These are phyloP conservation scores for Fraxinus platypoda DNA, from an alignment of 305 asterid species.

Conservation along the genomic window DNA sequence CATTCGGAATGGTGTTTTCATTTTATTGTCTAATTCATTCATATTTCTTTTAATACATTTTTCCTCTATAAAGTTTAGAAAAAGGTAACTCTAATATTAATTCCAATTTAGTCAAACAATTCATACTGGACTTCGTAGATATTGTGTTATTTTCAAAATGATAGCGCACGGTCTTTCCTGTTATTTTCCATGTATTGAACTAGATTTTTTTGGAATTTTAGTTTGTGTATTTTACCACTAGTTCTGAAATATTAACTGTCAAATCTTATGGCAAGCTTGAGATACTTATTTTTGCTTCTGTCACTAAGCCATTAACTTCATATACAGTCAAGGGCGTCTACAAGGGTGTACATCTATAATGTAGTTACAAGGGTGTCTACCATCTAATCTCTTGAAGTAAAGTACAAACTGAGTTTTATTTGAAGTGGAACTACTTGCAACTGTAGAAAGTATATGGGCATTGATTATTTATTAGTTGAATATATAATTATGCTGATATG, in stretches of 20 bases:
- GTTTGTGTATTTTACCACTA: neutral
- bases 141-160: neutral
- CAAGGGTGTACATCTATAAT: neutral
- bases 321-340: neutral
- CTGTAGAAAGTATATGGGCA: neutral
- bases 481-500: neutral
- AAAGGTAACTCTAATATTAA: neutral
- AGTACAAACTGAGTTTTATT: neutral
- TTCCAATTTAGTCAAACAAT: neutral
- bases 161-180: neutral
- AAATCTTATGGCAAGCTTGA: neutral
- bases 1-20: neutral
- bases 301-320: neutral
- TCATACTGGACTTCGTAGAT: neutral
- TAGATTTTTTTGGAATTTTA: neutral
- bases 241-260: neutral
- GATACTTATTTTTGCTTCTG: neutral
- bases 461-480: neutral
- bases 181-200: neutral
- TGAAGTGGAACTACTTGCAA: neutral
- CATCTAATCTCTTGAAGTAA: neutral
- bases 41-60: neutral
- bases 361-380: neutral
- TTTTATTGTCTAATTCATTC: neutral
- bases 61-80: neutral